Evolutionary conservation across 1,139 yeast species (phyloP).

Genomic region (Komagataea norvegica): DNA sequence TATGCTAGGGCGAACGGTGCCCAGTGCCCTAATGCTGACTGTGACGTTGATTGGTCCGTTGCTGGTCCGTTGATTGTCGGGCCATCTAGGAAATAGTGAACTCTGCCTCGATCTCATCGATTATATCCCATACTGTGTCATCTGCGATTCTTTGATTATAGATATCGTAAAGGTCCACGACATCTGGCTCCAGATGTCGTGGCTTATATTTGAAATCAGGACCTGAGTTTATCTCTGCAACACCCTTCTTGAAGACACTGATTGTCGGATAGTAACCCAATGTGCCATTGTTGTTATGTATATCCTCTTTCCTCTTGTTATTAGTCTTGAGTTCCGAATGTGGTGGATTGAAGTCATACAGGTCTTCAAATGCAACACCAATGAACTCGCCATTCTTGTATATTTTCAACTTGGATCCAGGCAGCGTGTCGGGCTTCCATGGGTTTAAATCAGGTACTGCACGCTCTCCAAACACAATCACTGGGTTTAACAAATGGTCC

Average conservation of each 20-base stretch:
- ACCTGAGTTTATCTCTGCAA: conserved; percentile 64
- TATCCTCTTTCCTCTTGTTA: conserved; percentile 34
- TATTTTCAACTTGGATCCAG: conserved; percentile 56
- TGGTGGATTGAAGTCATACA: conserved; percentile 80
- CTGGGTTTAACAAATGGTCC: conserved; percentile 74
- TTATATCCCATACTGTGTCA: conserved; percentile 74
- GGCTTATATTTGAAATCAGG: conserved; percentile 54
- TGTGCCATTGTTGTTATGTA: conserved; percentile 64
- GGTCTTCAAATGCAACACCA: conserved; percentile 62
- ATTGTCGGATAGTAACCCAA: conserved; percentile 91
- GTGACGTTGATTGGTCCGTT: conserved; percentile 16
- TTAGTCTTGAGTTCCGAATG: conserved; percentile 45
- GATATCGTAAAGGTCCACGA: conserved; percentile 53
- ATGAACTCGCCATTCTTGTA: conserved; percentile 71
- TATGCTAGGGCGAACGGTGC: conserved; percentile 32
- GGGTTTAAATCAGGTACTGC: conserved; percentile 42
- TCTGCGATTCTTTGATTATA: conserved; percentile 72
- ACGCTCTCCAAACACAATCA: conserved; percentile 62
- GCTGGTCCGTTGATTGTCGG: conserved; percentile 11
- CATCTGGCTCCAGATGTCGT: conserved; percentile 30
- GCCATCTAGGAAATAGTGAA: conserved; percentile 19
- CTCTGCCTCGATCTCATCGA: conserved; percentile 80
- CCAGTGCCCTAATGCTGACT: conserved; percentile 28
- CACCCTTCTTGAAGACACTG: conserved; percentile 78
- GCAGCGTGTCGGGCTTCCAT: conserved; percentile 41